phyloP scores from a whole-genome alignment of 306 rosid genomes.

The Chamaecrista fasciculata region DNA sequence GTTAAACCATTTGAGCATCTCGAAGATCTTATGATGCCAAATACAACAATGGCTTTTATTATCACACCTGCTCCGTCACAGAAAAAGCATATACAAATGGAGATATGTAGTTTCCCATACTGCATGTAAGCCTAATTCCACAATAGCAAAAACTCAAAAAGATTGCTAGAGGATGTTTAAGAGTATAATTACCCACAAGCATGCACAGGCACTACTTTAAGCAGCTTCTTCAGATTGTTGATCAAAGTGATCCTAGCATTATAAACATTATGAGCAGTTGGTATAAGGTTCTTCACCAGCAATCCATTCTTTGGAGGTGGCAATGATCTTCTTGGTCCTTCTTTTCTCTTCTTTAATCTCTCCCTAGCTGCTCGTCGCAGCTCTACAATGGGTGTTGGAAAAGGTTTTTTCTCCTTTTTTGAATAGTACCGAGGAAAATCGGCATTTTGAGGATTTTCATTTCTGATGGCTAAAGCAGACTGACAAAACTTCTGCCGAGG shows the following conservation, averaged over 20 bases:
- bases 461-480: constrained; percentile 36
- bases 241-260: constrained; percentile 78
- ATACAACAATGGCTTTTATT: constrained; percentile 3
- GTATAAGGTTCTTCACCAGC: constrained; percentile 74
- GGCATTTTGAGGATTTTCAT: constrained; percentile 75
- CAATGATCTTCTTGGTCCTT: constrained; percentile 56
- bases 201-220: constrained; percentile 71
- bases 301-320: constrained; percentile 82
- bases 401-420: constrained; percentile 85
- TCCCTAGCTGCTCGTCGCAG: constrained; percentile 96
- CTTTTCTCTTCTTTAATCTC: constrained; percentile 72
- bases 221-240: constrained; percentile 87
- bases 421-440: constrained; percentile 74
- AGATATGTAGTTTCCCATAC: background rate
- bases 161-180: constrained; percentile 5
- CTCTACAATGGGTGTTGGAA: constrained; percentile 76
- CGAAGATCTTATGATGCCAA: constrained; percentile 14
- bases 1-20: background rate
- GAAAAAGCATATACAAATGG: background rate
- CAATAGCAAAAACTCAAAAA: background rate
- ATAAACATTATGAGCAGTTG: constrained; percentile 69
- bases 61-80: constrained; percentile 5
- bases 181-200: constrained; percentile 80
- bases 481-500: constrained; percentile 31
- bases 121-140: constrained; percentile 19